Conservation (phyloP, 83 land plant genomes). For the Thuja plicata region DNA sequence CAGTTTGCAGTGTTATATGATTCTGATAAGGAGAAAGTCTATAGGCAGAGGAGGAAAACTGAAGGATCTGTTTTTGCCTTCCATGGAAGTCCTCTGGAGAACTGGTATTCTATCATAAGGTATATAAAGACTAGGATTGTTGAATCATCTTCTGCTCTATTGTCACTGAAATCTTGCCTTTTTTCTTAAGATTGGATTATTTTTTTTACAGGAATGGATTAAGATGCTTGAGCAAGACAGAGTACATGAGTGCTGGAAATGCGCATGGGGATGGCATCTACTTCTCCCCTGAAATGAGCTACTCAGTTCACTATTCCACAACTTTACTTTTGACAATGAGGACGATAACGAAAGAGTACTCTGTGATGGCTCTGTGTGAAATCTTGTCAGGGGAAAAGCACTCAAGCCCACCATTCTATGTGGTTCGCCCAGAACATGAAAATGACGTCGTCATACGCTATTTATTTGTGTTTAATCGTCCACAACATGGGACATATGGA, state of each 20-base stretch:
- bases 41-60: background rate
- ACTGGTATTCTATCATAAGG: conserved; percentile 13
- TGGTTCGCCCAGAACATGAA: background rate
- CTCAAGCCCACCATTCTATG: background rate
- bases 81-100: conserved; percentile 4
- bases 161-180: too few species aligned
- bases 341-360: background rate
- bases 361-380: conserved; percentile 10
- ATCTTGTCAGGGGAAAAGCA: background rate
- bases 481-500: too few species aligned
- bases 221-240: conserved; percentile 6
- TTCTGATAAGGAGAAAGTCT: background rate
- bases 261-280: background rate
- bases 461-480: too few species aligned
- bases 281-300: background rate
- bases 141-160: too few species aligned
- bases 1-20: conserved; percentile 11
- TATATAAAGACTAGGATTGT: background rate
- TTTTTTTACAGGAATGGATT: background rate
- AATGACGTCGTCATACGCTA: background rate
- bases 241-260: conserved; percentile 4
- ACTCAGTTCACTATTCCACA: background rate
- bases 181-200: too few species aligned
- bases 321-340: too few species aligned
- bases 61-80: conserved; percentile 13